Base-by-base conservation (phyloP, 148 eudicot species). In the Linanthus parryae region DNA sequence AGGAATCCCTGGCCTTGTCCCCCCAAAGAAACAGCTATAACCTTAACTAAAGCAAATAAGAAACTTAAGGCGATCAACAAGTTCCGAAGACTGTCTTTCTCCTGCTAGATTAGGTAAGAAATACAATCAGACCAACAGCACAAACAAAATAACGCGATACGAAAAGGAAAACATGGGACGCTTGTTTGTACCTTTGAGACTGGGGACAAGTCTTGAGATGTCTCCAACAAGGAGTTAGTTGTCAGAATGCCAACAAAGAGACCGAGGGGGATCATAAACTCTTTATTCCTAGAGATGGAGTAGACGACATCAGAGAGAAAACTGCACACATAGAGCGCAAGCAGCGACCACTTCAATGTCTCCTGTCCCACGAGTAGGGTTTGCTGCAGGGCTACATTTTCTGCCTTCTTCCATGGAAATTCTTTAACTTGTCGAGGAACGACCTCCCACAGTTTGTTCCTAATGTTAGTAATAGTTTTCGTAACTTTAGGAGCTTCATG, bases 241-340 rank as follows among this genome's bases (percentile, higher is more conserved):
- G 61, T 21, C 35, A 70, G 13, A 46, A 60, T 58, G 38, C 86
- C 85, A 47, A 58, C 58, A 52, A 73, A 57, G 33, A 80, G 79
- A 51, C 82, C 86, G 21, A 76, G 48, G 5, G 82, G 82, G 58
- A 73, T 62, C 19, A 67, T n/a, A 50, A 76, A 59, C 61, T 80
- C 86, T 48, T 59, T 69, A 61, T 73, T 80, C 51, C 60, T 62
- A 23, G 79, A 70, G 17, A 76, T 62, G n/a, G 79, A 31, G 38
- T 36, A 65, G 37, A 58, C 3, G 36, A 65, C 30, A 38, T 80
- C 82, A 25, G 64, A 66, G 1, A 56, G 17, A 20, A 57, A 66
- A 58, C 76, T 67, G 23, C 54, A 56, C 39, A 26, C 28, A 47
- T 61, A 70, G 53, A 62, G 43, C 2, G 60, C 69, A 29, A 69